Percentiles rank a stretch among this genome's conserved stretches.
phyloP scores from a whole-genome alignment of 2,329 filamentous ascomycete species.

The Sclerotinia subarctica region DNA sequence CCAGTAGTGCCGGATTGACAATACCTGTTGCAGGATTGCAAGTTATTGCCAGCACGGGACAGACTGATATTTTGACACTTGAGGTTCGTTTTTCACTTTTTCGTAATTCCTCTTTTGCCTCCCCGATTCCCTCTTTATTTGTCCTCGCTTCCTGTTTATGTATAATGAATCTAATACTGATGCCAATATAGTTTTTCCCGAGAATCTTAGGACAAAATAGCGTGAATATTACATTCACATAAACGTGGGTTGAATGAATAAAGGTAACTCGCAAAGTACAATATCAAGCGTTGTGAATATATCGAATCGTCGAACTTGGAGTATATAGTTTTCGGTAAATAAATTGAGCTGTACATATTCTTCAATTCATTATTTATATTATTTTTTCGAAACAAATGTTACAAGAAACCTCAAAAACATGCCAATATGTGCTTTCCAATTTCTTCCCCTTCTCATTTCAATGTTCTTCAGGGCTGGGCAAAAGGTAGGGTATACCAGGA shows the following conservation, averaged over 20 bases:
- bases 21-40: slow-evolving; percentile 46
- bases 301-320: background rate
- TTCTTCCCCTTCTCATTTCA: background rate
- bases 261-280: background rate
- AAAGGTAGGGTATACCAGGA: no score
- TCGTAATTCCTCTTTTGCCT: background rate
- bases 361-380: background rate
- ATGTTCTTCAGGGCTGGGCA: no score
- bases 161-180: background rate
- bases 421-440: background rate
- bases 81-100: background rate
- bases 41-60: slow-evolving; percentile 33
- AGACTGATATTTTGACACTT: background rate
- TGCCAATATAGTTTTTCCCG: slow-evolving; percentile 1
- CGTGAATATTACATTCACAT: slow-evolving; percentile 12
- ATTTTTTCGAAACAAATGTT: background rate
- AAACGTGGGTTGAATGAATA: background rate
- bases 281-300: background rate
- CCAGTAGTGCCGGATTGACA: slow-evolving; percentile 45
- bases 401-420: background rate
- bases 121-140: background rate
- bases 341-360: background rate
- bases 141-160: background rate
- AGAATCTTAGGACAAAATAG: slow-evolving; percentile 13
- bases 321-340: background rate